Conservation (phyloP, 306 rosid genomes). For the Hippophae tibetana region DNA sequence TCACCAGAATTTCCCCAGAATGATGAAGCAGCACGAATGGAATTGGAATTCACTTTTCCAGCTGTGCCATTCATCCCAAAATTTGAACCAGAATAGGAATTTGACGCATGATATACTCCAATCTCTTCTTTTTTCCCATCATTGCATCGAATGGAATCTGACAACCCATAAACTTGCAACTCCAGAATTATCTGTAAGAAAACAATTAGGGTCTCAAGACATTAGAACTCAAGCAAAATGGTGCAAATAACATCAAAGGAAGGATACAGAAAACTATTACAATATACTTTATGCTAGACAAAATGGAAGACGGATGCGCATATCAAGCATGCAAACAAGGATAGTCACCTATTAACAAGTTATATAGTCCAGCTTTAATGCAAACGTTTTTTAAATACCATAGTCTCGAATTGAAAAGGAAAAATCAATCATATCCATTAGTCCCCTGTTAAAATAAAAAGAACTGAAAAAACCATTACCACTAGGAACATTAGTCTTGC, state of each 20-base stretch:
- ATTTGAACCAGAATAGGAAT: slow-evolving; percentile 37
- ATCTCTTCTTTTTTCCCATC: slow-evolving; percentile 71
- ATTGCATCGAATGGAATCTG: slow-evolving; percentile 67
- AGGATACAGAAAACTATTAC: slow-evolving; percentile 10
- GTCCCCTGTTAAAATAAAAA: too few relatives aligned
- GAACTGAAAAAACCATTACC: neutral
- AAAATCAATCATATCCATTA: neutral
- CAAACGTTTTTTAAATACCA: neutral
- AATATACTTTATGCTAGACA: slow-evolving; percentile 1
- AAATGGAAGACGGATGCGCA: slow-evolving; percentile 3
- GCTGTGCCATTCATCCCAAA: slow-evolving; percentile 54
- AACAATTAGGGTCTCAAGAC: neutral
- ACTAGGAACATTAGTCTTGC: neutral
- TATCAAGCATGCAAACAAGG: neutral
- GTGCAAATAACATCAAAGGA: slow-evolving; percentile 11
- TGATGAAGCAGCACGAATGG: slow-evolving; percentile 35
- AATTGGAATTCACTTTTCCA: slow-evolving; percentile 39
- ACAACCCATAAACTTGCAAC: slow-evolving; percentile 92
- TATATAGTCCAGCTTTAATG: neutral
- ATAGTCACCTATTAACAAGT: neutral
- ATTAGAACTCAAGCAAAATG: slow-evolving; percentile 10
- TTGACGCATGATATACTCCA: slow-evolving; percentile 15
- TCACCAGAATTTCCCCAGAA: slow-evolving; percentile 56
- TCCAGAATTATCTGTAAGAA: slow-evolving; percentile 65
- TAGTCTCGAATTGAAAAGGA: neutral